Conservation (phyloP, 1,139 yeast genomes). For the Saccharomyces pastorianus region DNA sequence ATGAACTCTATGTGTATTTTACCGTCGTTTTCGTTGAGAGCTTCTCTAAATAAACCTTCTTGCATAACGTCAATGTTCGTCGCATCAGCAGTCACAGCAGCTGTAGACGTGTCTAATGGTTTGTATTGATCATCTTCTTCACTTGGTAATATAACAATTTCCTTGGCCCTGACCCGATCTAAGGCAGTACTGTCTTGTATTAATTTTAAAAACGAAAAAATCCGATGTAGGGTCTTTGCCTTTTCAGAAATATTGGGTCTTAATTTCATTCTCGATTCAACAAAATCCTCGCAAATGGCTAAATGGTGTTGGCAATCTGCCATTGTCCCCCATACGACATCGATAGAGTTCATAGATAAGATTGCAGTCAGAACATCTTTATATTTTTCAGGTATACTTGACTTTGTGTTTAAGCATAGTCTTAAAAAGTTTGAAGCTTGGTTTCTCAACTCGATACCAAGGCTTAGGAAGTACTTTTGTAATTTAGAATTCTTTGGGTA, state of each 20-base stretch:
- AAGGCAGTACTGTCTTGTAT: constrained; percentile 68
- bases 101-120: background rate
- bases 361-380: constrained; percentile 81
- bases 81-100: constrained; percentile 1
- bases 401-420: constrained; percentile 41
- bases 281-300: constrained; percentile 68
- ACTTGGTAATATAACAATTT: constrained; percentile 13
- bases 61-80: background rate
- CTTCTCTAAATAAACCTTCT: constrained; percentile 15
- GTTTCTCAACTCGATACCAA: constrained; percentile 65
- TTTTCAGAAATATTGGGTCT: constrained; percentile 65
- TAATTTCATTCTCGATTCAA: constrained; percentile 56
- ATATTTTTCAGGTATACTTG: constrained; percentile 52
- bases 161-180: constrained; percentile 33
- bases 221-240: constrained; percentile 69
- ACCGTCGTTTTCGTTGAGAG: constrained; percentile 18
- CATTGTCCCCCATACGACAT: constrained; percentile 89
- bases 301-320: constrained; percentile 73
- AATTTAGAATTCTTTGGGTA: constrained; percentile 40
- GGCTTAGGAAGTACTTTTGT: constrained; percentile 60
- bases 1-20: constrained; percentile 21
- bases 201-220: constrained; percentile 65
- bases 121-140: background rate
- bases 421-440: constrained; percentile 68
- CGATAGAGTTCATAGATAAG: constrained; percentile 80